Evolutionary conservation across 1,139 yeast genomes (phyloP).

Genomic region (Torulaspora globosa): DNA sequence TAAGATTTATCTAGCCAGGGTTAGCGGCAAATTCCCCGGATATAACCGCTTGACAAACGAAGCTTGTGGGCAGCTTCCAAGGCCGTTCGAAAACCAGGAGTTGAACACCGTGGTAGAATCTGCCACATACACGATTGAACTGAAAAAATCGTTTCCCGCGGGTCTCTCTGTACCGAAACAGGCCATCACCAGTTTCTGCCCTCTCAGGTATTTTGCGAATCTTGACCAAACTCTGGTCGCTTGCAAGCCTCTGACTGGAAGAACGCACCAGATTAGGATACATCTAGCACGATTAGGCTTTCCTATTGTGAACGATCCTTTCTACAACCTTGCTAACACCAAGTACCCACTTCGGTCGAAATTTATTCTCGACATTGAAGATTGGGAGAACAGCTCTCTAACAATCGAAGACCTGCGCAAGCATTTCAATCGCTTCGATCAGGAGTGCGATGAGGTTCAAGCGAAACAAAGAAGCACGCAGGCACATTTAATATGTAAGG

Average conservation of each 20-base stretch:
- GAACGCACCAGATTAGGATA: conserved; percentile 75
- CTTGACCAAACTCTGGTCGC: conserved; percentile 52
- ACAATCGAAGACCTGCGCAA: conserved; percentile 44
- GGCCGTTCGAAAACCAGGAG: conserved; percentile 33
- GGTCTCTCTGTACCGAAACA: conserved; percentile 33
- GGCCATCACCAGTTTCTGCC: conserved; percentile 44
- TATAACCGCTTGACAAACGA: neutral
- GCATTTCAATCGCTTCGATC: conserved; percentile 24
- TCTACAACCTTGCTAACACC: conserved; percentile 43
- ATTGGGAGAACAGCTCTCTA: conserved; percentile 63
- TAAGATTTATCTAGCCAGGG: conserved; percentile 56
- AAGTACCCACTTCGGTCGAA: conserved; percentile 27
- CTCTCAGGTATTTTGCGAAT: conserved; percentile 34
- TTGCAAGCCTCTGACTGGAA: conserved; percentile 68
- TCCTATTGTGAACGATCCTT: conserved; percentile 67
- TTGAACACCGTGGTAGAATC: conserved; percentile 44
- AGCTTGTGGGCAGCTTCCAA: conserved; percentile 1
- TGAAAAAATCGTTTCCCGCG: conserved; percentile 44
- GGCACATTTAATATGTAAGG: conserved; percentile 38
- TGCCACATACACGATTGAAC: conserved; percentile 69
- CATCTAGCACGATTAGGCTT: conserved; percentile 61
- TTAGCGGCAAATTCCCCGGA: conserved; percentile 50
- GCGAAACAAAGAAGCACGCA: conserved; percentile 38
- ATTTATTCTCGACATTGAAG: conserved; percentile 46
- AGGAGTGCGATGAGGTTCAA: conserved; percentile 23